Evolutionary conservation across 176 grass and related monocot species (phyloP), one percentile per base, ranked within the genome.

Genomic region (Oryza australiensis): DNA sequence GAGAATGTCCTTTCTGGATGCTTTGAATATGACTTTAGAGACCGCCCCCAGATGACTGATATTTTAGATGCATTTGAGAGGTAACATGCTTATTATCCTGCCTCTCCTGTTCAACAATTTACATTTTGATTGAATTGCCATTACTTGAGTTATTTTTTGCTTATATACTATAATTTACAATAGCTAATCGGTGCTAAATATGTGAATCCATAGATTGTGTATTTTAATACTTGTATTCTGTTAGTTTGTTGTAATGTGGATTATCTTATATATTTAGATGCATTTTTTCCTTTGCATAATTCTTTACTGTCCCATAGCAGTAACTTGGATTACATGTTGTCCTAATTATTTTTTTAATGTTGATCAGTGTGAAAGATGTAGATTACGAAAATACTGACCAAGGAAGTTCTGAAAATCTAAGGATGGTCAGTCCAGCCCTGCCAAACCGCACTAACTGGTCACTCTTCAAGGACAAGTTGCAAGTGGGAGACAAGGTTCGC

Each of bases 11-110:
- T 99, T 57, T 79, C 84, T 40, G 83, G 93, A 57, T 99, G 96
- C 65, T 99, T 99, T 20, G 89, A 95, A 59, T 91, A 91, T 73
- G 96, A 95, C 86, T 88, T 99, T 13, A 78, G 89, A 37, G 71
- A 91, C 65, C 91, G 96, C 9, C 96, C 96, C 33, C 80, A 83
- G 26, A 95, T 95, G 87, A 22, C 84, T 73, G 90, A 99, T 85
- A 93, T 99, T 33, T 70, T 99, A 15, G 87, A 73, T 64, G 93
- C 73, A 84, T 99, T 95, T 87, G 49, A 88, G 74, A 95, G 96
- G 96, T 98, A 90, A 46, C 14, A 28, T 42, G 38, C 26, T 74
- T 38, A 71, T 7, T 37, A 20, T 67, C 38, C 26, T 59, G 4
- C 18, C 38, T 83, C 76, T 62, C 18, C 62, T 28, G 37, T 33